A percentile compares a stretch with the other conserved stretches of the same genome.
Evolutionary conservation across 73 alveolate genomes (phyloP).

Genomic region (Symbiodinium pilosum): DNA sequence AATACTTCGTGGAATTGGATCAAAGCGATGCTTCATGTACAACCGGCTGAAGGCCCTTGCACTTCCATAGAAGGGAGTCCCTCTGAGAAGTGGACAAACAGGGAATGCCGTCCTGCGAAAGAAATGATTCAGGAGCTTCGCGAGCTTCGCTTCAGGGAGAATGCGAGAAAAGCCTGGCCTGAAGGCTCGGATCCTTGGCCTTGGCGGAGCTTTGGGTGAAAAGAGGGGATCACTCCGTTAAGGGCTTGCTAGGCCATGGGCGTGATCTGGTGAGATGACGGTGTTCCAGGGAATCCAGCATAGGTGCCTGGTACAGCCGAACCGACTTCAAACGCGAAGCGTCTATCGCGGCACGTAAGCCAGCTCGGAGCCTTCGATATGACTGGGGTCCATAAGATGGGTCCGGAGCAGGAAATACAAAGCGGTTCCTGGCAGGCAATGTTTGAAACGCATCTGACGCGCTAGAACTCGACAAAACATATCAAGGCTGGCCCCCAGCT

Average conservation of each 20-base stretch:
- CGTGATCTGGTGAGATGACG: constrained; percentile 34
- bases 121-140: too few species aligned
- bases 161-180: not conserved
- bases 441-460: too few species aligned
- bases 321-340: not conserved
- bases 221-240: not conserved
- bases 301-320: not conserved
- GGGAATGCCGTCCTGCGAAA: constrained; percentile 49
- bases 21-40: too few species aligned
- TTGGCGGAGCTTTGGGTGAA: not conserved
- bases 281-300: constrained; percentile 86
- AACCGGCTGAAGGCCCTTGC: too few species aligned
- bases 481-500: not conserved
- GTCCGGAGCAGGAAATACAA: constrained; percentile 68
- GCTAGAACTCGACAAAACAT: not conserved
- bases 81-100: constrained; percentile 15
- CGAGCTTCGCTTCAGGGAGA: not conserved
- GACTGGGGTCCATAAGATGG: constrained; percentile 95
- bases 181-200: not conserved
- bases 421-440: not conserved
- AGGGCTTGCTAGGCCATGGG: not conserved
- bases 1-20: too few species aligned
- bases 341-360: not conserved
- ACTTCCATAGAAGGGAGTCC: too few species aligned
- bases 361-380: constrained; percentile 16